These are phyloP conservation scores for Aspergillus affinis DNA, from an alignment of 495 filamentous ascomycete species.

Conservation along the genomic window DNA sequence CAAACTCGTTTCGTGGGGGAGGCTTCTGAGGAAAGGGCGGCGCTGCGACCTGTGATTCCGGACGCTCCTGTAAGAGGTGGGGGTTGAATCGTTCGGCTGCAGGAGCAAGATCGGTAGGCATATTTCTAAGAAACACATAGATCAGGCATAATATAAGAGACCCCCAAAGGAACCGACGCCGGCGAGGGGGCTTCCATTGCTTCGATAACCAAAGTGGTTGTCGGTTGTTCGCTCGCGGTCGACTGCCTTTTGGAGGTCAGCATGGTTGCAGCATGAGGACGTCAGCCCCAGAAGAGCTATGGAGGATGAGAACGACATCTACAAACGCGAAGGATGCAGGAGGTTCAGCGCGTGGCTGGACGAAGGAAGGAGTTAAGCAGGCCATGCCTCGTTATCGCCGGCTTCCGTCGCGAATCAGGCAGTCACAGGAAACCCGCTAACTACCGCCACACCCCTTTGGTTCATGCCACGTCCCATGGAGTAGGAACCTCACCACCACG, in stretches of 20 bases:
- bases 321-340: background rate
- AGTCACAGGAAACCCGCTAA: too few relatives aligned
- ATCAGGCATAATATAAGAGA: conserved; percentile 43
- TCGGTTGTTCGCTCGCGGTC: conserved; percentile 28
- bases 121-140: conserved; percentile 56
- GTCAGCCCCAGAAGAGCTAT: conserved; percentile 22
- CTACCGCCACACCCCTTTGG: too few relatives aligned
- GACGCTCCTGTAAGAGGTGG: conserved; percentile 24
- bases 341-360: conserved; percentile 7
- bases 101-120: conserved; percentile 45
- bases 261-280: conserved; percentile 33
- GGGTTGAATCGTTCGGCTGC: conserved; percentile 32
- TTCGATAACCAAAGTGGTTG: conserved; percentile 27
- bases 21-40: conserved; percentile 15
- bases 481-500: too few relatives aligned
- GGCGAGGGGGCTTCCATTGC: conserved; percentile 37
- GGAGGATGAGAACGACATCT: conserved; percentile 14
- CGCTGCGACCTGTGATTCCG: conserved; percentile 5
- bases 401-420: background rate
- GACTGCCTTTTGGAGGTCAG: conserved; percentile 43
- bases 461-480: too few relatives aligned
- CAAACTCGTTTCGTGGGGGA: conserved; percentile 25
- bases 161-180: conserved; percentile 43
- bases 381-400: background rate
- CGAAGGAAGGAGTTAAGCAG: conserved; percentile 16